A percentile compares a stretch with the other conserved stretches of the same genome.
These are phyloP conservation scores for Metarhizium rileyi DNA, from an alignment of 2,329 filamentous ascomycete genomes.

Conservation along the genomic window DNA sequence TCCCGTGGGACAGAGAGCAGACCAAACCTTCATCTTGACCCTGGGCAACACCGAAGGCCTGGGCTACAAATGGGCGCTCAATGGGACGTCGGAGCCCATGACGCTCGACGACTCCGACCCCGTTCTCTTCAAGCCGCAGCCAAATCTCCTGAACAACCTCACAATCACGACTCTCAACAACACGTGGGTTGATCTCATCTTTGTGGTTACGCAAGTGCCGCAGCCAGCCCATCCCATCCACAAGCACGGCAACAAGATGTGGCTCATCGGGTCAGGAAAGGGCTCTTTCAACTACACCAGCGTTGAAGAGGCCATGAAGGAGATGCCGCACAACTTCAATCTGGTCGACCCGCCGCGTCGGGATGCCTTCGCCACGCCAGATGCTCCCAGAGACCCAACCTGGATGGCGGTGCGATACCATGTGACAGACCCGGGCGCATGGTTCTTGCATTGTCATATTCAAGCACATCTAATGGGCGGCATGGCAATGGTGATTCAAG, in stretches of 20 bases:
- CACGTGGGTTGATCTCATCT: conserved; percentile 30
- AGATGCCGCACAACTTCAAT: conserved; percentile 31
- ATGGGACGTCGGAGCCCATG: no score
- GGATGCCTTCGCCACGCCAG: no score
- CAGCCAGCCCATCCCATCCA: conserved; percentile 22
- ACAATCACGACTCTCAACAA: conserved; percentile 14
- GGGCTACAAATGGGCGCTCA: no score
- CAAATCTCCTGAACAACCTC: no score
- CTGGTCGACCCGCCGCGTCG: conserved; percentile 29
- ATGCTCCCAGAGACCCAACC: no score
- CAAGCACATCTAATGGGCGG: conserved; percentile 35
- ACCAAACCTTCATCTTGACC: no score
- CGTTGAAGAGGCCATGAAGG: conserved; percentile 27
- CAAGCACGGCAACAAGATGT: conserved; percentile 38
- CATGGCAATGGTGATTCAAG: conserved; percentile 37
- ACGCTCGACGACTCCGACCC: no score
- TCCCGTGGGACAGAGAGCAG: no score
- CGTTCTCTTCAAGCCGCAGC: no score
- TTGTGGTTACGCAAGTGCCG: conserved; percentile 12
- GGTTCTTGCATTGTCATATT: conserved; percentile 40
- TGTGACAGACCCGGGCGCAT: conserved; percentile 32
- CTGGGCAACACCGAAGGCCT: no score
- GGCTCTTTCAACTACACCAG: conserved; percentile 31
- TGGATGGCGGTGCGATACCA: conserved; percentile 27
- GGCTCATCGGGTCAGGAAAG: conserved; percentile 28